Conservation (phyloP, 2,329 filamentous ascomycete genomes). For the Pyrenophora tritici-repentis region DNA sequence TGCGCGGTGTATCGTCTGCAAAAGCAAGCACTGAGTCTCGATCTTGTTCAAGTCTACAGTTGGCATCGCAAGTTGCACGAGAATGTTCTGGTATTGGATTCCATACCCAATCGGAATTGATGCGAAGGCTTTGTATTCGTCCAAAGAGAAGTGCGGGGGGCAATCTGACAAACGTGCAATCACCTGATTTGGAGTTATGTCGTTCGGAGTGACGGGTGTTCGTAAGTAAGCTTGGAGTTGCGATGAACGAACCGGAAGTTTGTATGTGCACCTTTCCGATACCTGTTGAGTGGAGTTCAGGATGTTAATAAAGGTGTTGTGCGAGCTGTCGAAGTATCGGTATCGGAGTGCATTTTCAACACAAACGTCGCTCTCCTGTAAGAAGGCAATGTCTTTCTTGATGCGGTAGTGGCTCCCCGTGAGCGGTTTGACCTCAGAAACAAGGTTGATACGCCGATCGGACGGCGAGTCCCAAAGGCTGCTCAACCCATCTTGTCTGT, state of each 20-base stretch:
- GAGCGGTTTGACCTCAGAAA: constrained; percentile 49
- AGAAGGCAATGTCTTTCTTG: constrained; percentile 27
- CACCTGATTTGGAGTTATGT: constrained; percentile 55
- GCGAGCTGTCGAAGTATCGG: constrained; percentile 31
- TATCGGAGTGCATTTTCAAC: constrained; percentile 54
- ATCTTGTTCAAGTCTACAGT: constrained; percentile 48
- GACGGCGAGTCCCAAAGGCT: constrained; percentile 3
- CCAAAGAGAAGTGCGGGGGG: constrained; percentile 54
- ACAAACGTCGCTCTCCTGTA: constrained; percentile 48
- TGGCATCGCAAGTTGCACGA: constrained; percentile 47
- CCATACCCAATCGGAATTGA: constrained; percentile 54
- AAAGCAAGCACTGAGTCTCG: constrained; percentile 55
- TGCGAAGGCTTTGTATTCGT: constrained; percentile 61
- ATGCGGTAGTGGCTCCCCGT: constrained; percentile 42
- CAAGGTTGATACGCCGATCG: constrained; percentile 33
- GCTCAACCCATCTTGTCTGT: constrained; percentile 14
- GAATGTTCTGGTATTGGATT: constrained; percentile 31
- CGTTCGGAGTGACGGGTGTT: constrained; percentile 29
- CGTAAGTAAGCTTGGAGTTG: constrained; percentile 52
- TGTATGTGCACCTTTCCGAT: constrained; percentile 48
- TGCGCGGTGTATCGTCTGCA: constrained; percentile 57
- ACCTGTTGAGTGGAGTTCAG: constrained; percentile 19
- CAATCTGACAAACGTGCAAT: constrained; percentile 54
- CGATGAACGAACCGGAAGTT: constrained; percentile 40
- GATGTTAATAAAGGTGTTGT: constrained; percentile 20